These are phyloP conservation scores for Macrophomina tecta DNA, from an alignment of 2,329 filamentous ascomycete genomes.

Conservation along the genomic window DNA sequence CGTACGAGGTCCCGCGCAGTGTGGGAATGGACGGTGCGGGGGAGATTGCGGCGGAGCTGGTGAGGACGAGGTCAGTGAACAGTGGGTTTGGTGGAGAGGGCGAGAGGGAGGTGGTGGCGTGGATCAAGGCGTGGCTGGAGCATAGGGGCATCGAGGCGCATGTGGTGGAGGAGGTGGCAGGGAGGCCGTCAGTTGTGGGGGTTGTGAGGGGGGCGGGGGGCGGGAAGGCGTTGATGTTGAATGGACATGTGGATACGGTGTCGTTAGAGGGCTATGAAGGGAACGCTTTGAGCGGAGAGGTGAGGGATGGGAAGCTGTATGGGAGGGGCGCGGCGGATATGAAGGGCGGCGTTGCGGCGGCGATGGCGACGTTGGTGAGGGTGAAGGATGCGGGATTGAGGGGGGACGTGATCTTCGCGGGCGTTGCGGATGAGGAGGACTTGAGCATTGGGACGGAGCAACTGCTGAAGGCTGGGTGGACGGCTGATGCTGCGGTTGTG, in stretches of 20 bases:
- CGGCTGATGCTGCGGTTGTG: constrained; percentile 59
- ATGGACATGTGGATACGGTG: constrained; percentile 62
- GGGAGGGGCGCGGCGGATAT: constrained; percentile 59
- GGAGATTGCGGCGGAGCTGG: constrained; percentile 52
- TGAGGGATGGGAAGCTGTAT: constrained; percentile 29
- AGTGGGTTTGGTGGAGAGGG: constrained; percentile 55
- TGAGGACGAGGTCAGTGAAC: constrained; percentile 58
- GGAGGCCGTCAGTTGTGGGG: constrained; percentile 59
- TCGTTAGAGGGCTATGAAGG: constrained; percentile 55
- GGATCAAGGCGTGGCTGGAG: constrained; percentile 58
- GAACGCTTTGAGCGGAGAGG: constrained; percentile 52
- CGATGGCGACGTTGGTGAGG: constrained; percentile 51
- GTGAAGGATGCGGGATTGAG: constrained; percentile 38
- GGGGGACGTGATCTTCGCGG: constrained; percentile 60
- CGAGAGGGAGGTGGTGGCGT: constrained; percentile 55
- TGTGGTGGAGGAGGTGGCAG: constrained; percentile 54
- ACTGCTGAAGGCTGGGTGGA: constrained; percentile 59
- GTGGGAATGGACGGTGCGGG: constrained; percentile 53
- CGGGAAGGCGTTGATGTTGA: constrained; percentile 59
- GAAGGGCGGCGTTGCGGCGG: constrained; percentile 59
- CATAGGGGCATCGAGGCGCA: constrained; percentile 59
- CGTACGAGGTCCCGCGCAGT: constrained; percentile 50
- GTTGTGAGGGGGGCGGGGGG: constrained; percentile 54
- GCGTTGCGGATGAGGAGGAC: constrained; percentile 62
- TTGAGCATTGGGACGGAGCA: constrained; percentile 59